phyloP scores from a whole-genome alignment of 306 rosid genomes.

The Carpinus fangiana region DNA sequence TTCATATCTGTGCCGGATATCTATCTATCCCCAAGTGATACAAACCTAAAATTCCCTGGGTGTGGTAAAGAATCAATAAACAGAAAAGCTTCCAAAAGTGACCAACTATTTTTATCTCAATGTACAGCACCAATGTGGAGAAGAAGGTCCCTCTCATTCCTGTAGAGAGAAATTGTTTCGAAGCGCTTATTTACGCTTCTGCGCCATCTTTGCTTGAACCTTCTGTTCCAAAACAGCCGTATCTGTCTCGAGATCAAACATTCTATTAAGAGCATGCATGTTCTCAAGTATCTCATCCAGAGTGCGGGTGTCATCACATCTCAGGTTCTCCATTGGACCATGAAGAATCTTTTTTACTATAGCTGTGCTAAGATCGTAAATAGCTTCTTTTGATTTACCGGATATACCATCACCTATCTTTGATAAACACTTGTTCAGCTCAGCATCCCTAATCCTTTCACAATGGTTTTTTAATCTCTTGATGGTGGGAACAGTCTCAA shows the following conservation, averaged over 20 bases:
- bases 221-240: conserved; percentile 68
- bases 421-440: conserved; percentile 78
- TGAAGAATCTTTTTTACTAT: conserved; percentile 79
- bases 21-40: conserved; percentile 15
- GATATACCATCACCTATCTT: conserved; percentile 69
- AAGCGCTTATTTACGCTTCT: conserved; percentile 37
- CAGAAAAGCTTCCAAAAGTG: conserved; percentile 31
- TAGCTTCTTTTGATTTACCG: conserved; percentile 62
- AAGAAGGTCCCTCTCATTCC: conserved; percentile 6
- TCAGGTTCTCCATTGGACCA: conserved; percentile 88
- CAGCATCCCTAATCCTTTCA: conserved; percentile 78
- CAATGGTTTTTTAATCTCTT: conserved; percentile 77
- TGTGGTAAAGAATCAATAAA: conserved; percentile 27
- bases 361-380: conserved; percentile 75
- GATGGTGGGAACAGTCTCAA: conserved; percentile 87
- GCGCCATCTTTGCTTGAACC: conserved; percentile 67
- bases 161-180: conserved; percentile 13
- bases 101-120: conserved; percentile 13
- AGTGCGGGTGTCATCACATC: conserved; percentile 60
- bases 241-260: conserved; percentile 87
- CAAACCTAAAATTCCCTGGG: conserved; percentile 1
- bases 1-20: conserved; percentile 12
- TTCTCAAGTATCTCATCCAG: conserved; percentile 71
- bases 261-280: conserved; percentile 84
- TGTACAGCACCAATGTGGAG: conserved; percentile 27